Percentiles rank a stretch among this genome's conserved stretches.
phyloP scores from a whole-genome alignment of 768 basidiomycete genomes.

The Rhodotorula taiwanensis region DNA sequence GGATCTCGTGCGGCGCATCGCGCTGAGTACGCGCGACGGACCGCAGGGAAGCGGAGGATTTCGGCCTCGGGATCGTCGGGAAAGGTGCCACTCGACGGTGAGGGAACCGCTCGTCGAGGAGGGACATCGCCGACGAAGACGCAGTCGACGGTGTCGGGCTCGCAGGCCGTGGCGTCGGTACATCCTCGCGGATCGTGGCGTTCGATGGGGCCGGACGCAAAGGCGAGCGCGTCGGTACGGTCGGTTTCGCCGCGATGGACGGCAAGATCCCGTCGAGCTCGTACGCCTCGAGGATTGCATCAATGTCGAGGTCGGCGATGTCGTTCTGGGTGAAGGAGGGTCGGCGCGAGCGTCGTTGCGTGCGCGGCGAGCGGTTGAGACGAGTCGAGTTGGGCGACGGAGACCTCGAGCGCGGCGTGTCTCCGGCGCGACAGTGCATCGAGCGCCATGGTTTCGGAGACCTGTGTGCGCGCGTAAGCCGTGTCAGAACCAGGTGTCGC shows the following conservation, averaged over 20 bases:
- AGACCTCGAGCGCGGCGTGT: not conserved
- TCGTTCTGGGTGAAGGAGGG: constrained; percentile 17
- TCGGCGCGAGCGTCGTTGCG: constrained; percentile 3
- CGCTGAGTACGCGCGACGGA: not conserved
- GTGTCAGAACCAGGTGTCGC: too few relatives aligned
- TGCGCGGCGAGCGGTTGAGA: not conserved
- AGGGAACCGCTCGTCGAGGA: constrained; percentile 7
- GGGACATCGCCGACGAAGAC: not conserved
- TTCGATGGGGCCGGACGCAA: not conserved
- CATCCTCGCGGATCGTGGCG: not conserved
- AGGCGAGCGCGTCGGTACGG: not conserved
- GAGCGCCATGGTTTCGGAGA: too few relatives aligned
- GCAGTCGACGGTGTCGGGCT: not conserved
- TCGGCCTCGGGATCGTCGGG: constrained; percentile 18
- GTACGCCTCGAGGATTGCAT: constrained; percentile 31
- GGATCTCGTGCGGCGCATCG: not conserved
- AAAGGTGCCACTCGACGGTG: constrained; percentile 19
- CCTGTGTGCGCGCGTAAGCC: too few relatives aligned
- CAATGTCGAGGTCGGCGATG: constrained; percentile 31
- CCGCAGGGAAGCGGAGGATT: not conserved
- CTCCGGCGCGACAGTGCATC: too few relatives aligned
- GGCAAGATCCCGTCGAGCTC: not conserved
- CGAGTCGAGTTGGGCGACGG: not conserved
- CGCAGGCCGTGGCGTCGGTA: not conserved
- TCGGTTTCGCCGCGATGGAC: not conserved